Conservation (phyloP, 768 basidiomycete species). For the Russula brevipes region DNA sequence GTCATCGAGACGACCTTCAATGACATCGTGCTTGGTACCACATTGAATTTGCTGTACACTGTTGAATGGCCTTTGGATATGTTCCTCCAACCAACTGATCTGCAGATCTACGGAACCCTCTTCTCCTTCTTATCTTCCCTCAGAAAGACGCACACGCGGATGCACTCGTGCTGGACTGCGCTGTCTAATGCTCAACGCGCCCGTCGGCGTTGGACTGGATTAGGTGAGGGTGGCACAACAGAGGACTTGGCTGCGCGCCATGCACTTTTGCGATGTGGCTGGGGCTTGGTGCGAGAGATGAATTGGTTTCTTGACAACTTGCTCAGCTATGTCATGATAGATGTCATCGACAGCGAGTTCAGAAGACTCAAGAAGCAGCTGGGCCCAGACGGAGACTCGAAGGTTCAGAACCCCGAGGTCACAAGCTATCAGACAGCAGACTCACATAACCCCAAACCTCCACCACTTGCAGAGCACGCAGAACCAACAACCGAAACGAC, state of each 20-base stretch:
- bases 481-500: slow-evolving; percentile 6
- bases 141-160: slow-evolving; percentile 74
- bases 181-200: slow-evolving; percentile 83
- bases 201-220: slow-evolving; percentile 78
- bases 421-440: slow-evolving; percentile 26
- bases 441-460: slow-evolving; percentile 23
- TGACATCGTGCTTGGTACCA: slow-evolving; percentile 74
- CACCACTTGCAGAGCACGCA: neutral
- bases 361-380: slow-evolving; percentile 60
- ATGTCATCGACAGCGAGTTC: slow-evolving; percentile 85
- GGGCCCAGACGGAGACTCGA: slow-evolving; percentile 3
- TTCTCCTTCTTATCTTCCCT: slow-evolving; percentile 82
- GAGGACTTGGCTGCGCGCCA: slow-evolving; percentile 64
- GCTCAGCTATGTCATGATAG: slow-evolving; percentile 81
- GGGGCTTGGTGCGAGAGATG: slow-evolving; percentile 87
- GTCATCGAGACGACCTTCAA: slow-evolving; percentile 53
- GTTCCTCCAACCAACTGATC: slow-evolving; percentile 72
- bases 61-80: slow-evolving; percentile 87
- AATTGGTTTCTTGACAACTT: slow-evolving; percentile 86
- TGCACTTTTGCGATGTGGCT: slow-evolving; percentile 67
- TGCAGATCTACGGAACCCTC: slow-evolving; percentile 67
- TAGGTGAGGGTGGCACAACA: slow-evolving; percentile 77
- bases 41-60: slow-evolving; percentile 60
- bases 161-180: slow-evolving; percentile 79
- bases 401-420: slow-evolving; percentile 22